Percentiles rank a stretch among this genome's conserved stretches.
phyloP scores from a whole-genome alignment of 2,329 filamentous ascomycete species.

The Samsoniella hepiali region DNA sequence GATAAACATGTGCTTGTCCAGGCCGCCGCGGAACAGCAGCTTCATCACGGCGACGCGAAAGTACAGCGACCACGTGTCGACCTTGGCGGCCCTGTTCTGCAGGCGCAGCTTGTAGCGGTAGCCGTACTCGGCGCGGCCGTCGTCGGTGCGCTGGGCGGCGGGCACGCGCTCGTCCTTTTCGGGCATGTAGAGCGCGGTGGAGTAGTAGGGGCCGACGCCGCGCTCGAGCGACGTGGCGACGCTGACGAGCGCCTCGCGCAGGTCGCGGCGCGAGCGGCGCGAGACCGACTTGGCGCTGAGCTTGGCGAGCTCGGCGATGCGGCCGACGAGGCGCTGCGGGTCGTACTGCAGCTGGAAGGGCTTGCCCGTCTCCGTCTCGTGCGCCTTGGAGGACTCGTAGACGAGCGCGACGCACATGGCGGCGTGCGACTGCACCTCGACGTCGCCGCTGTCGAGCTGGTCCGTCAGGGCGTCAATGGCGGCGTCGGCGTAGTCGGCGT shows the following conservation, averaged over 20 bases:
- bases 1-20: conserved; percentile 37
- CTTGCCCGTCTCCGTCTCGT: conserved; percentile 49
- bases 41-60: conserved; percentile 48
- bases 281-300: conserved; percentile 49
- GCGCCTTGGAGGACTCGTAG: conserved; percentile 64
- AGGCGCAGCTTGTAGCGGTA: conserved; percentile 52
- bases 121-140: conserved; percentile 47
- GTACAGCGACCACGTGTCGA: conserved; percentile 51
- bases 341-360: conserved; percentile 50
- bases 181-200: conserved; percentile 42
- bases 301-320: conserved; percentile 46
- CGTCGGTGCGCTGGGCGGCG: conserved; percentile 38
- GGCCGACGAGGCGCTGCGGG: conserved; percentile 45
- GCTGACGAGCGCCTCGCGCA: conserved; percentile 48
- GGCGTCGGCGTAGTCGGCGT: conserved; percentile 66
- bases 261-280: conserved; percentile 45
- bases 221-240: conserved; percentile 54
- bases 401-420: conserved; percentile 79
- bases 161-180: conserved; percentile 43
- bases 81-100: conserved; percentile 41
- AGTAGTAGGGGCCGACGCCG: conserved; percentile 53
- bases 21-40: conserved; percentile 45
- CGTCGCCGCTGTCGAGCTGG: conserved; percentile 73
- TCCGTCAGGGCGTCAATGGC: conserved; percentile 80
- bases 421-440: conserved; percentile 71